These are phyloP conservation scores for Periglandula ipomoeae DNA, from an alignment of 2,329 filamentous ascomycete species.

Conservation along the genomic window DNA sequence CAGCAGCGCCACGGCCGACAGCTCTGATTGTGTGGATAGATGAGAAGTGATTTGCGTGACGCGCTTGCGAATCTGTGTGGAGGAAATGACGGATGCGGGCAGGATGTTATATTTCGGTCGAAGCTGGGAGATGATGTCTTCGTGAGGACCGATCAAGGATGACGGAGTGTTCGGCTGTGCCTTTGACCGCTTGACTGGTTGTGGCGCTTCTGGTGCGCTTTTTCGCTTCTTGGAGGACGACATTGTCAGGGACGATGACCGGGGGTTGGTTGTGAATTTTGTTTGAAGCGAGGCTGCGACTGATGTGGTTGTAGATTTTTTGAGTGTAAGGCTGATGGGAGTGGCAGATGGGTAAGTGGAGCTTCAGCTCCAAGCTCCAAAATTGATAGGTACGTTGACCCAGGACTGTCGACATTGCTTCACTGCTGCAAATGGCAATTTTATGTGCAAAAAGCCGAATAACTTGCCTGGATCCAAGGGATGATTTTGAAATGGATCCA, in stretches of 20 bases:
- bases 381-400: no score
- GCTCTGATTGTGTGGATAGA: conserved; percentile 21
- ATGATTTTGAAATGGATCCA: no score
- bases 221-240: conserved; percentile 1
- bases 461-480: no score
- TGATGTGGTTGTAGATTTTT: not conserved
- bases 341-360: no score
- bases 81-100: conserved; percentile 47
- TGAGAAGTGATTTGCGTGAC: conserved; percentile 36
- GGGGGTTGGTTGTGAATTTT: not conserved
- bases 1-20: conserved; percentile 33
- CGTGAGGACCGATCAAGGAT: conserved; percentile 28
- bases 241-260: not conserved
- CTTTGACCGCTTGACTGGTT: conserved; percentile 3
- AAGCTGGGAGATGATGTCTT: conserved; percentile 34
- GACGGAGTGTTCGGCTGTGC: conserved; percentile 7
- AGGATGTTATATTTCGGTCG: conserved; percentile 39
- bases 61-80: conserved; percentile 49
- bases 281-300: not conserved
- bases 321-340: no score
- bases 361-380: no score
- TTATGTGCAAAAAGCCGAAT: no score
- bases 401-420: no score
- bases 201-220: not conserved
- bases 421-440: no score